phyloP scores from a whole-genome alignment of 2,329 filamentous ascomycete species.

The Diplodia seriata region DNA sequence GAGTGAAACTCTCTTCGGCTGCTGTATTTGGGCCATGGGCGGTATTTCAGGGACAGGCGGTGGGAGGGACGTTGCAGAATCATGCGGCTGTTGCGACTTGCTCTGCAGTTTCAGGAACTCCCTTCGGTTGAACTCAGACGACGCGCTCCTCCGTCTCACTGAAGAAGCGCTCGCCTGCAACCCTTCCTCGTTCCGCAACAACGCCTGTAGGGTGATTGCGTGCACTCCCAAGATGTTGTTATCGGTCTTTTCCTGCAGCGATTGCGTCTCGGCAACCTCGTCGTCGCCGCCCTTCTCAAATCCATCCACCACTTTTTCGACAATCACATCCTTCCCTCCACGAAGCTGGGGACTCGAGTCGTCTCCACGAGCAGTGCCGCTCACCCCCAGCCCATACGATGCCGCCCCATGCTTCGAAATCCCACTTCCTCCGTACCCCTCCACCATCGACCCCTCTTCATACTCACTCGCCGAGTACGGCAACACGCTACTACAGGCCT shows the following conservation, averaged over 20 bases:
- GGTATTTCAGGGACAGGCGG: constrained; percentile 14
- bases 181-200: constrained; percentile 30
- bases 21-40: constrained; percentile 10
- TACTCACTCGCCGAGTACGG: constrained; percentile 6
- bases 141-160: constrained; percentile 20
- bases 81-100: not conserved
- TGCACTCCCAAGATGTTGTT: constrained; percentile 32
- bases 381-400: not conserved
- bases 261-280: constrained; percentile 7
- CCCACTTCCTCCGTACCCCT: too few relatives aligned
- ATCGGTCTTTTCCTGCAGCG: constrained; percentile 17
- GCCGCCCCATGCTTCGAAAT: not conserved
- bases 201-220: constrained; percentile 34
- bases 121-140: constrained; percentile 14
- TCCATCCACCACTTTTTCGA: not conserved
- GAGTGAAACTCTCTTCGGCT: constrained; percentile 22
- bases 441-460: not conserved
- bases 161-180: constrained; percentile 23
- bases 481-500: not conserved
- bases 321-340: not conserved
- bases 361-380: not conserved
- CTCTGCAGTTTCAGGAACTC: constrained; percentile 5
- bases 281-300: constrained; percentile 7
- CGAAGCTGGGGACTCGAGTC: not conserved
- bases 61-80: constrained; percentile 9